These are phyloP conservation scores for Monosiga brevicollis DNA, from an alignment of 78 protist genomes.

Conservation along the genomic window DNA sequence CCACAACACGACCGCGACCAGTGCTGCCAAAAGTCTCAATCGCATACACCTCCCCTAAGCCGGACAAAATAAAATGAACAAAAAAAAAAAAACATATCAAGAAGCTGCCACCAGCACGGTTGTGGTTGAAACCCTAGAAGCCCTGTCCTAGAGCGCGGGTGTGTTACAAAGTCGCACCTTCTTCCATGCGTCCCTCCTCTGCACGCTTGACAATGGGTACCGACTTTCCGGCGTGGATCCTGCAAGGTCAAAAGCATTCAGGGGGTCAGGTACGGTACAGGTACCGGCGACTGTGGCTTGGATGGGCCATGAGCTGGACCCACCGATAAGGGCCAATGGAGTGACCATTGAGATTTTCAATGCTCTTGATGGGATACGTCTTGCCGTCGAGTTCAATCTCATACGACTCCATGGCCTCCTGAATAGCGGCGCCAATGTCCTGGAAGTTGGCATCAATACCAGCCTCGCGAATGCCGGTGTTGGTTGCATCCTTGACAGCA, in stretches of 20 bases:
- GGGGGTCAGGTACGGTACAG: no score
- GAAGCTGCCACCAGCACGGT: no score
- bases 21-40: conserved; percentile 99
- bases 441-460: conserved; percentile 82
- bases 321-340: conserved; percentile 81
- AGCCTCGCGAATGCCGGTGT: conserved; percentile 54
- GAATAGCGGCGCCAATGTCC: conserved; percentile 84
- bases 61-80: not conserved
- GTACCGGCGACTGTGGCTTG: no score
- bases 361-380: conserved; percentile 66
- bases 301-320: no score
- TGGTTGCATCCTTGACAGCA: conserved; percentile 63
- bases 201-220: conserved; percentile 91
- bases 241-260: no score
- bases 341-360: conserved; percentile 95
- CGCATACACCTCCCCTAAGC: conserved; percentile 89
- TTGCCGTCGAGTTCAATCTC: conserved; percentile 91
- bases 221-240: conserved; percentile 90
- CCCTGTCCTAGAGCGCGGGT: no score
- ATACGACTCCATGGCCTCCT: conserved; percentile 94
- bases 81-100: no score
- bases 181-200: conserved; percentile 22
- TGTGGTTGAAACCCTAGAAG: no score
- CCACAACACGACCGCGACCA: conserved; percentile 77
- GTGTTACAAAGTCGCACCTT: no score